Base-by-base conservation (phyloP, 2,329 filamentous ascomycete species). In the Pseudogymnoascus sp. region DNA sequence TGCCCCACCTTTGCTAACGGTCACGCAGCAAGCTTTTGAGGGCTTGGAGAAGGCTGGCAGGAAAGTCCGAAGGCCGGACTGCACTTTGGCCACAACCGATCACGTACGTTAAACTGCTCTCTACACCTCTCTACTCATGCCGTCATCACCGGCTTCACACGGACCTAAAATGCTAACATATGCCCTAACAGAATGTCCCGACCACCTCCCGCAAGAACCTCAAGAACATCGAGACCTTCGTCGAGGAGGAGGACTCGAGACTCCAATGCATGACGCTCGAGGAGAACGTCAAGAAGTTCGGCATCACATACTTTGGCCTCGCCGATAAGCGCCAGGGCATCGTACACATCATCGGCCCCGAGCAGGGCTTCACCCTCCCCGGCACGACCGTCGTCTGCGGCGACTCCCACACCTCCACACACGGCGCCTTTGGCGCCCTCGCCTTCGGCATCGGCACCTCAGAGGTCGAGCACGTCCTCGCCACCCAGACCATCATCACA, bases 391-490 rank as follows among this genome's bases (percentile, higher is more conserved):
- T 97, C 38, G 95, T 97, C 68, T 97, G 95, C 74, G 95, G 95
- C 76, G 95, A 99, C 83, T 96, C 90, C 73, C 95, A 99, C 76
- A 99, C 95, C 56, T 97, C 93, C 26, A 99, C 95, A 67, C 95
- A 99, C 78, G 95, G 95, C 72, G 95, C 95, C 61, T 99, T 97
- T 71, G 95, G 95, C 69, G 85, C 93, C 70, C 85, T 97, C 66
- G 95, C 95, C 42, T 96, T 96, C 73, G 95, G 95, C 76, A 99
- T 99, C 73, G 95, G 95, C 71, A 99, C 95, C 66, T 96, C 91
- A 75, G 95, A 99, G 79, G 95, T 97, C 69, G 95, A 99, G 83
- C 93, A 99, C 78, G 95, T 99, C 67, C 84, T 99, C 64, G 95
- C 95, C 61, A 97, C 95, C 13, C 95, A 97, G 77, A 96, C 92